Conservation (phyloP, 805 yeast species). For the Metschnikowia similis region DNA sequence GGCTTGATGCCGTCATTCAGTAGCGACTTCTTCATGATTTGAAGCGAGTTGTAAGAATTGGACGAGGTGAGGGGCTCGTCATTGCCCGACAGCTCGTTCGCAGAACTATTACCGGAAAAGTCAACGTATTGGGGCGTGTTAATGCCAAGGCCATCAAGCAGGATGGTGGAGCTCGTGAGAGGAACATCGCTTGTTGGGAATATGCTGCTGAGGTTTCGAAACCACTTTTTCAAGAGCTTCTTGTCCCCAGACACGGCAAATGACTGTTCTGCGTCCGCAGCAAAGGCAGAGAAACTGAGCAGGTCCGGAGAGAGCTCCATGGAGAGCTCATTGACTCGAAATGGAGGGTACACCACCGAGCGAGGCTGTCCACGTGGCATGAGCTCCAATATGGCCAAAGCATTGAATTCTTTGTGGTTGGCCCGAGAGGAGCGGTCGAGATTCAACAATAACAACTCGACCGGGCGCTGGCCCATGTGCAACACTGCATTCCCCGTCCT, state of each 20-base stretch:
- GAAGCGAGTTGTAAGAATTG: slow-evolving; percentile 1
- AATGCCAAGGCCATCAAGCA: slow-evolving; percentile 16
- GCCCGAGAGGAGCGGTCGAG: slow-evolving; percentile 12
- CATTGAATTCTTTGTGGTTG: slow-evolving; percentile 20
- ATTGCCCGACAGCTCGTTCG: slow-evolving; percentile 3
- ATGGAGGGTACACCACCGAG: slow-evolving; percentile 39
- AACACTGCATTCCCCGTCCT: slow-evolving; percentile 25
- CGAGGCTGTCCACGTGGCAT: slow-evolving; percentile 21
- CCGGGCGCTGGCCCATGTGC: slow-evolving; percentile 13
- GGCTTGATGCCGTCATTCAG: slow-evolving; percentile 11
- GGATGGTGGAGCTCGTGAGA: slow-evolving; percentile 7
- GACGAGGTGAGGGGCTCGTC: slow-evolving; percentile 1
- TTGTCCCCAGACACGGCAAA: slow-evolving; percentile 17
- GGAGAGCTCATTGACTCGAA: slow-evolving; percentile 34
- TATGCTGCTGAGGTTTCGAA: slow-evolving; percentile 24
- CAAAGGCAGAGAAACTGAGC: slow-evolving; percentile 16
- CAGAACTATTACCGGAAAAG: background rate
- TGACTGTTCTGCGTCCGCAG: slow-evolving; percentile 9
- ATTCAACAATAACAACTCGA: slow-evolving; percentile 35
- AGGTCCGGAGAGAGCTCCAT: slow-evolving; percentile 16
- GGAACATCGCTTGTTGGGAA: slow-evolving; percentile 26
- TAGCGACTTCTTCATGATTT: slow-evolving; percentile 13
- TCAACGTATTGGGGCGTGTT: slow-evolving; percentile 9
- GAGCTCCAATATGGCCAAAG: slow-evolving; percentile 34
- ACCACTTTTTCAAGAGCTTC: slow-evolving; percentile 27